phyloP scores from a whole-genome alignment of 129 eudicot species.

The sunflower (Helianthus annuus) region DNA sequence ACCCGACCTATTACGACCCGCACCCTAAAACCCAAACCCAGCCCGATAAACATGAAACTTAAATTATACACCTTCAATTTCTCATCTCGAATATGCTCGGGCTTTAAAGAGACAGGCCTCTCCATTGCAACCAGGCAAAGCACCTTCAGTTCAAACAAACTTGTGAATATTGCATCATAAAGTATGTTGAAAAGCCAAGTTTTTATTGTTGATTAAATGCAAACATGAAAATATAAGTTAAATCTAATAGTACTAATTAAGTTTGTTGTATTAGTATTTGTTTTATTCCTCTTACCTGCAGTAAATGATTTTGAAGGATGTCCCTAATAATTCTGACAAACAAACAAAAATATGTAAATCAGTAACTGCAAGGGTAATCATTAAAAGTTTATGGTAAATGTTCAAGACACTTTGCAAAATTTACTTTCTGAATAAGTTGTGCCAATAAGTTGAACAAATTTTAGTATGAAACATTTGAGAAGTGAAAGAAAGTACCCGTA shows the following conservation, averaged over 20 bases:
- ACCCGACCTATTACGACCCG: neutral
- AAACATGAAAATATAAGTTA: neutral
- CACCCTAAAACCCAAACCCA: neutral
- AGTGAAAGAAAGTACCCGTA: slow-evolving; percentile 63
- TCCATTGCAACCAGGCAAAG: slow-evolving; percentile 96
- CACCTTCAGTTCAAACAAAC: slow-evolving; percentile 47
- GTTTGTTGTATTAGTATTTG: neutral
- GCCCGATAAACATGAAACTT: neutral
- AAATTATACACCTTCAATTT: slow-evolving; percentile 78
- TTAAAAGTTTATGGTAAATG: neutral
- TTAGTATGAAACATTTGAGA: neutral
- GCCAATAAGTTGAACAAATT: neutral
- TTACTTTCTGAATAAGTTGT: neutral
- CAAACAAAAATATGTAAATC: slow-evolving; percentile 8
- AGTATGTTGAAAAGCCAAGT: neutral
- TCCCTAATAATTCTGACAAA: slow-evolving; percentile 88
- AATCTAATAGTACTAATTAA: neutral
- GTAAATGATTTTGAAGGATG: slow-evolving; percentile 90
- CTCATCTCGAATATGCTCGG: slow-evolving; percentile 92
- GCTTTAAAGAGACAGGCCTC: slow-evolving; percentile 78
- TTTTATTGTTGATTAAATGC: neutral
- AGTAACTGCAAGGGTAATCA: neutral
- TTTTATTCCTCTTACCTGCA: slow-evolving; percentile 59
- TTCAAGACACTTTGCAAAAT: neutral
- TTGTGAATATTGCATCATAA: neutral